Percentiles rank a stretch among this genome's conserved stretches.
These are phyloP conservation scores for Euphrasia arctica DNA, from an alignment of 305 asterid genomes.

Conservation along the genomic window DNA sequence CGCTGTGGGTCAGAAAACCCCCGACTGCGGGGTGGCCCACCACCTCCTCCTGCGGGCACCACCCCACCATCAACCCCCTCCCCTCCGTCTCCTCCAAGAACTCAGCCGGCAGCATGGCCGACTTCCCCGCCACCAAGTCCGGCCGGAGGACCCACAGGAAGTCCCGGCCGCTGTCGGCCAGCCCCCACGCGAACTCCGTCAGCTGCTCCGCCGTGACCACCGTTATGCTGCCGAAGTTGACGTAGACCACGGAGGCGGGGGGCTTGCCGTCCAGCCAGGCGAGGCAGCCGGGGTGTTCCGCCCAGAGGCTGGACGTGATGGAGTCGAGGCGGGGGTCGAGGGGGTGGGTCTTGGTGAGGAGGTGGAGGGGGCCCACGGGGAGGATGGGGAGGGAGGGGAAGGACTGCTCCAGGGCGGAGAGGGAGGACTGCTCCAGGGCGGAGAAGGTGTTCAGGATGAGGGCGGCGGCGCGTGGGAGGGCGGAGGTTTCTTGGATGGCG, in stretches of 20 bases:
- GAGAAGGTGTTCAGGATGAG: constrained; percentile 36
- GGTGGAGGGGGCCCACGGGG: constrained; percentile 31
- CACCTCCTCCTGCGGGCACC: constrained; percentile 49
- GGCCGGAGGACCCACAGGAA: constrained; percentile 40
- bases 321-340: neutral
- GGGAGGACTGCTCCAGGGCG: constrained; percentile 26
- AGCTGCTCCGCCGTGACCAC: neutral
- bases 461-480: constrained; percentile 25
- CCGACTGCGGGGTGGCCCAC: constrained; percentile 34
- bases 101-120: constrained; percentile 35
- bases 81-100: constrained; percentile 33
- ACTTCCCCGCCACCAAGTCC: constrained; percentile 37
- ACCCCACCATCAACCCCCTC: constrained; percentile 35
- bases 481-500: neutral
- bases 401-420: constrained; percentile 29
- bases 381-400: constrained; percentile 23
- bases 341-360: neutral
- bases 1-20: constrained; percentile 43
- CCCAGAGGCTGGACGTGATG: constrained; percentile 33
- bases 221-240: constrained; percentile 31
- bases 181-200: constrained; percentile 36
- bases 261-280: constrained; percentile 38
- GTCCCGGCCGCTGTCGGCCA: constrained; percentile 27
- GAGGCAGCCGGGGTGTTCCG: constrained; percentile 36
- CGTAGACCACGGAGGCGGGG: constrained; percentile 31